Evolutionary conservation across 257 asterid species (phyloP).

Genomic region (Solanum chmielewskii): DNA sequence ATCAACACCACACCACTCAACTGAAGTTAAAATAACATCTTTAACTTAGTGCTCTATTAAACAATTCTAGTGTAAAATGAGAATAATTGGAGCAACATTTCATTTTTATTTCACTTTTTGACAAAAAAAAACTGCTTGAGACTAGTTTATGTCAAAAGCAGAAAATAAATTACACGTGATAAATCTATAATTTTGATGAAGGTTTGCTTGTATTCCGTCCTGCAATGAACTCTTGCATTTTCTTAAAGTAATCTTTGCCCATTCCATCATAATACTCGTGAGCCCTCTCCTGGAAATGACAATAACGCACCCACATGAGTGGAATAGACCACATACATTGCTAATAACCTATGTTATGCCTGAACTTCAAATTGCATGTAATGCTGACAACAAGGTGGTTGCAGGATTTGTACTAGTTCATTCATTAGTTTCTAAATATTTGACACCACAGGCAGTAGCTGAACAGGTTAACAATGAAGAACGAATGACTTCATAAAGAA

Average conservation of each 20-base stretch:
- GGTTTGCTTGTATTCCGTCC: constrained; percentile 55
- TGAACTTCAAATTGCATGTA: neutral
- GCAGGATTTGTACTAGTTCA: neutral
- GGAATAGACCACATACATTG: neutral
- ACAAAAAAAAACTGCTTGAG: neutral
- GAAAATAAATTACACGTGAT: neutral
- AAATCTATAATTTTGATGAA: constrained; percentile 49
- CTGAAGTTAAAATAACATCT: neutral
- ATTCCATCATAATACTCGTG: constrained; percentile 70
- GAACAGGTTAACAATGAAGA: neutral
- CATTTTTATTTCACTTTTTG: neutral
- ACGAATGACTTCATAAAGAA: neutral
- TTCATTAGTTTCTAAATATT: neutral
- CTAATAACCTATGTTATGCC: neutral
- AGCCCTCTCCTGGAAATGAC: constrained; percentile 68
- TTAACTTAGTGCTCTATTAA: neutral
- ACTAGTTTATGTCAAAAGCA: neutral
- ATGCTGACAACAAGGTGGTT: neutral
- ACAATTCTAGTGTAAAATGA: neutral
- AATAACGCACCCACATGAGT: neutral
- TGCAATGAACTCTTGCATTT: constrained; percentile 86
- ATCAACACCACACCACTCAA: neutral
- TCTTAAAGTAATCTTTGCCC: constrained; percentile 82
- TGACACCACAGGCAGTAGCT: neutral
- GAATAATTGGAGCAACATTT: neutral